A percentile compares a stretch with the other conserved stretches of the same genome.
These are phyloP conservation scores for Lasiosphaeris hirsuta DNA, from an alignment of 495 filamentous ascomycete genomes.

Conservation along the genomic window DNA sequence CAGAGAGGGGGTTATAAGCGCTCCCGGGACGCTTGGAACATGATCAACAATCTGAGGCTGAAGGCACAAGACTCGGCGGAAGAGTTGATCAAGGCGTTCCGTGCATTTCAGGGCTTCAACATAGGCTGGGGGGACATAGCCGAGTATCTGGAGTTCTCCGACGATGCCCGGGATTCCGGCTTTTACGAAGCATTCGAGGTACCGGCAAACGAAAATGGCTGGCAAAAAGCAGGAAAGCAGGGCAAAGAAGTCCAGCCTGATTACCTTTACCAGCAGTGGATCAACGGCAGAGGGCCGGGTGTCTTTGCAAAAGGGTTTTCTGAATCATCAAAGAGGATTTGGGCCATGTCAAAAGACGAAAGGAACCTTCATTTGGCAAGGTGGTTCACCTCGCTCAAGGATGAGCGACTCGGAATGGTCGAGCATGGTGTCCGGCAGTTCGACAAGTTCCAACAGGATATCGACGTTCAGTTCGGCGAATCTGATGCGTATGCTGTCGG, in stretches of 20 bases:
- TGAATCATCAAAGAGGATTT: constrained; percentile 37
- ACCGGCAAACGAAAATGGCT: constrained; percentile 42
- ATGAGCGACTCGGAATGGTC: constrained; percentile 48
- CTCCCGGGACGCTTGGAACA: constrained; percentile 30
- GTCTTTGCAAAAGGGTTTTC: constrained; percentile 33
- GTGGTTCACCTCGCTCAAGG: constrained; percentile 52
- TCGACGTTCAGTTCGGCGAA: constrained; percentile 44
- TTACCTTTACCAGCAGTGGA: constrained; percentile 61
- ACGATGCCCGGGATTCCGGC: constrained; percentile 36
- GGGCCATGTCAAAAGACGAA: constrained; percentile 45
- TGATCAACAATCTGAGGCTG: constrained; percentile 38
- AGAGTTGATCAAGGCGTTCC: constrained; percentile 15
- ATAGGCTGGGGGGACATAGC: constrained; percentile 40
- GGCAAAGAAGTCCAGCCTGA: constrained; percentile 44
- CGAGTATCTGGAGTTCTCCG: constrained; percentile 62
- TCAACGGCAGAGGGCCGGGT: constrained; percentile 45
- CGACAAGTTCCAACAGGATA: constrained; percentile 39
- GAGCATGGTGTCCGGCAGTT: constrained; percentile 34
- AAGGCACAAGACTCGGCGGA: constrained; percentile 22
- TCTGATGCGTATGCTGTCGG: constrained; percentile 45
- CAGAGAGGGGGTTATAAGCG: constrained; percentile 37
- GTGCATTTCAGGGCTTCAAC: not conserved
- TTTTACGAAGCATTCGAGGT: constrained; percentile 57
- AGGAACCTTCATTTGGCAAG: constrained; percentile 32
- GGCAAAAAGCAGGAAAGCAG: constrained; percentile 36